Evolutionary conservation across 2,329 filamentous ascomycete species (phyloP).

Genomic region (Pseudopithomyces maydicus): DNA sequence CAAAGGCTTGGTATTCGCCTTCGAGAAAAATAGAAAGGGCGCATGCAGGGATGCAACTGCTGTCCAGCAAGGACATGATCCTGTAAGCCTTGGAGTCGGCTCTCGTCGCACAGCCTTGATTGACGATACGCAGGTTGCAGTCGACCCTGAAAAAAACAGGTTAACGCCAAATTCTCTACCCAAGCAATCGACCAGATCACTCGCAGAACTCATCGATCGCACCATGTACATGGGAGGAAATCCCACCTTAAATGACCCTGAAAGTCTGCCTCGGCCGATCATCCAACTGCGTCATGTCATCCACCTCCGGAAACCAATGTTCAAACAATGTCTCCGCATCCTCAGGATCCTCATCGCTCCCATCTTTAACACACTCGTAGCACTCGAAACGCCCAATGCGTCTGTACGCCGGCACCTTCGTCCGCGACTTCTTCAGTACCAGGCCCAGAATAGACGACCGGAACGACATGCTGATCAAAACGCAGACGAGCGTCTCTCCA

Average conservation of each 20-base stretch:
- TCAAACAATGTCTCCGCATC: conserved; percentile 42
- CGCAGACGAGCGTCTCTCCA: conserved; percentile 38
- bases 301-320: conserved; percentile 43
- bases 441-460: conserved; percentile 42
- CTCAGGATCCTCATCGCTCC: conserved; percentile 35
- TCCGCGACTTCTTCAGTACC: conserved; percentile 30
- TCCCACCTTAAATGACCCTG: conserved; percentile 27
- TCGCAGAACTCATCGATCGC: too few relatives aligned
- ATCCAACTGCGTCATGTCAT: conserved; percentile 44
- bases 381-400: conserved; percentile 44
- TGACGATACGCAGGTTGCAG: too few relatives aligned
- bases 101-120: background rate
- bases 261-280: conserved; percentile 35
- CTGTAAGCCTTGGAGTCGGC: background rate
- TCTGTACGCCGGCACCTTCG: conserved; percentile 28
- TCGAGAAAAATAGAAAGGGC: too few relatives aligned
- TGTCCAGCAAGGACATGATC: background rate
- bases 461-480: conserved; percentile 44
- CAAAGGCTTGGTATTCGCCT: too few relatives aligned
- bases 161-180: background rate
- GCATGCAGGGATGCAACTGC: too few relatives aligned
- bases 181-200: background rate
- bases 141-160: too few relatives aligned
- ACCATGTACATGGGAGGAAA: background rate
- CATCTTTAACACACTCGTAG: conserved; percentile 39